Conservation (phyloP, 2,329 filamentous ascomycete species). For the Metarhizium brunneum region DNA sequence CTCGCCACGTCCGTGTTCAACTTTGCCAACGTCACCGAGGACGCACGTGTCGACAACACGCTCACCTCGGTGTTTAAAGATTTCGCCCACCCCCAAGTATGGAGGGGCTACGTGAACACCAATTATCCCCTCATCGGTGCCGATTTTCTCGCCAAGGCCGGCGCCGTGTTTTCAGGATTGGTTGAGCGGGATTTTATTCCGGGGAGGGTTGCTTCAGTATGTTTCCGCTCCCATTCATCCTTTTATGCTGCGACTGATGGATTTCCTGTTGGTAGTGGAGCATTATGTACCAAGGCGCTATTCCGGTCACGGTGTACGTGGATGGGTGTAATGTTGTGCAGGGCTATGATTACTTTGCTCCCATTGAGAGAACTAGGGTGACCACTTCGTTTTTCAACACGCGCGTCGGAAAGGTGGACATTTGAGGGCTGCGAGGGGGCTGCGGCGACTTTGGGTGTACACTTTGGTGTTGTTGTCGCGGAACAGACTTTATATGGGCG, state of each 20-base stretch:
- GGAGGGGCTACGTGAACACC: conserved; percentile 25
- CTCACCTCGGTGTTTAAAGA: conserved; percentile 17
- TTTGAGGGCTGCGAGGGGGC: neutral
- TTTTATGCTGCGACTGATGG: neutral
- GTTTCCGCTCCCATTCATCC: neutral
- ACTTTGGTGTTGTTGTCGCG: neutral
- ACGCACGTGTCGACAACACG: conserved; percentile 26
- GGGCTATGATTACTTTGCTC: conserved; percentile 27
- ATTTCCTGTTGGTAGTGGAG: conserved; percentile 21
- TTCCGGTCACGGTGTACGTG: conserved; percentile 27
- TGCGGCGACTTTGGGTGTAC: neutral
- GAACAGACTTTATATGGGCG: too few relatives aligned
- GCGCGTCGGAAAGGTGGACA: neutral
- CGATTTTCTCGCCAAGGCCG: conserved; percentile 17
- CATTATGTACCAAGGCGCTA: conserved; percentile 23
- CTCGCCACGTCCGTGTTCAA: conserved; percentile 24
- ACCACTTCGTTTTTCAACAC: conserved; percentile 22
- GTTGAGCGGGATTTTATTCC: conserved; percentile 11
- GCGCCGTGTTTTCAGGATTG: conserved; percentile 16
- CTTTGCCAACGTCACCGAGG: conserved; percentile 23
- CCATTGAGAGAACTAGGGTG: conserved; percentile 17
- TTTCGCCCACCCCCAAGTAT: conserved; percentile 13
- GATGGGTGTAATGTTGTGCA: conserved; percentile 22
- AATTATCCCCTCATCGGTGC: conserved; percentile 25
- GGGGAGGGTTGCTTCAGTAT: conserved; percentile 16